phyloP scores from a whole-genome alignment of 768 basidiomycete genomes.

The Suillus paluster region DNA sequence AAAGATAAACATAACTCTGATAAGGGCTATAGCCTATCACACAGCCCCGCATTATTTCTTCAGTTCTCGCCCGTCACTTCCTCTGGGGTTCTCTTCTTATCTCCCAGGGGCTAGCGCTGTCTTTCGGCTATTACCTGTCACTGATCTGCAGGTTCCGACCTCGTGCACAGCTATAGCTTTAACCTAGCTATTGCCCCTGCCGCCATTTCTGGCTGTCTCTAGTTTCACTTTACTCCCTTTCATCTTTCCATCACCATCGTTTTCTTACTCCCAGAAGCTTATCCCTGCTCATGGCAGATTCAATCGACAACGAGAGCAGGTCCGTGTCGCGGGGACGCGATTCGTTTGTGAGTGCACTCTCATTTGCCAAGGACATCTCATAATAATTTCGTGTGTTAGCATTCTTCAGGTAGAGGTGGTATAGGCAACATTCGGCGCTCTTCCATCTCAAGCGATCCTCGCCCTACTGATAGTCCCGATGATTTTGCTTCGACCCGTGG shows the following conservation, averaged over 20 bases:
- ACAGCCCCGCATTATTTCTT: not conserved
- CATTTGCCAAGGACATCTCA: conserved; percentile 9
- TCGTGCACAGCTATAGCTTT: conserved; percentile 1
- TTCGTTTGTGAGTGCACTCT: conserved; percentile 48
- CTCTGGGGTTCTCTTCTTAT: conserved; percentile 3
- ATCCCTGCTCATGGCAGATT: conserved; percentile 28
- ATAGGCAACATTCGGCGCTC: conserved; percentile 64
- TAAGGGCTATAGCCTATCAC: conserved; percentile 8
- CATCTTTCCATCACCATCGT: not conserved
- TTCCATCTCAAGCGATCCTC: conserved; percentile 49
- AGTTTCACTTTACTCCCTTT: not conserved
- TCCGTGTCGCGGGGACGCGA: conserved; percentile 66
- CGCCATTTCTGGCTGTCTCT: not conserved
- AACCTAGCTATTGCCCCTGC: not conserved
- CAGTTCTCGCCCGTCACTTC: not conserved
- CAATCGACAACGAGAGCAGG: conserved; percentile 37
- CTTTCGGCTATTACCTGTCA: not conserved
- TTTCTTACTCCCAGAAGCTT: not conserved
- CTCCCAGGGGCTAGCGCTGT: conserved; percentile 4
- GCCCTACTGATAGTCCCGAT: conserved; percentile 51
- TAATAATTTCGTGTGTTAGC: conserved; percentile 29
- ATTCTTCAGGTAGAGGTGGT: conserved; percentile 71
- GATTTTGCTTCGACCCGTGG: conserved; percentile 62
- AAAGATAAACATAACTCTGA: conserved; percentile 4
- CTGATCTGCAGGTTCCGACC: conserved; percentile 11